Conservation (phyloP, 148 eudicot genomes). For the Rhododendron molle region DNA sequence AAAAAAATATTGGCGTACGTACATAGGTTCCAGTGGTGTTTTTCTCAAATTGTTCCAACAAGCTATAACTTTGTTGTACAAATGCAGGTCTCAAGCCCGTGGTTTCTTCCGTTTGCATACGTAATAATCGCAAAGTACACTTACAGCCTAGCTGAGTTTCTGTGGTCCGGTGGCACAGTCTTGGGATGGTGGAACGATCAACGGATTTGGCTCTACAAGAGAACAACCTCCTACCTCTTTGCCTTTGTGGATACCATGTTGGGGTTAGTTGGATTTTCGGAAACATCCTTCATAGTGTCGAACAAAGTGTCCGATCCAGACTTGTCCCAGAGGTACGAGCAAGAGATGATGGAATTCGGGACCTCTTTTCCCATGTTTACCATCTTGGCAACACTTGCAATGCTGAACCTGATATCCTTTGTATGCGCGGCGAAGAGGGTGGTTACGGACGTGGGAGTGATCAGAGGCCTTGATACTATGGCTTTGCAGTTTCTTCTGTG, state of each 20-base stretch:
- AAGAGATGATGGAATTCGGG: conserved; percentile 75
- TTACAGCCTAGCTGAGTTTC: conserved; percentile 48
- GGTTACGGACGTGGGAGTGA: conserved; percentile 1
- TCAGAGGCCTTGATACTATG: conserved; percentile 12
- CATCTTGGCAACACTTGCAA: conserved; percentile 43
- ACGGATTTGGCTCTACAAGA: conserved; percentile 84
- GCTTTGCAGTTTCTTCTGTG: conserved; percentile 51
- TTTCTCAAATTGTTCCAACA: too few relatives aligned
- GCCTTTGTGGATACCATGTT: conserved; percentile 44
- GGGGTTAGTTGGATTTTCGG: conserved; percentile 36
- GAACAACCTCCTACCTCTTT: conserved; percentile 61
- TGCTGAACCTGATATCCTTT: conserved; percentile 53
- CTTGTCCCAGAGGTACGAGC: conserved; percentile 41
- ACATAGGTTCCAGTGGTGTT: too few relatives aligned
- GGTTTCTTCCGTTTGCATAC: conserved; percentile 71
- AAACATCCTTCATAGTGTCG: conserved; percentile 49
- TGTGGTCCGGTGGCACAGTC: conserved; percentile 50
- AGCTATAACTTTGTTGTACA: neutral
- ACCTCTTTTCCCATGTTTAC: conserved; percentile 52
- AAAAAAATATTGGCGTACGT: too few relatives aligned
- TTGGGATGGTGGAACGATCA: conserved; percentile 87
- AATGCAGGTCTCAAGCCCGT: conserved; percentile 53
- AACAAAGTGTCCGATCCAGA: conserved; percentile 48
- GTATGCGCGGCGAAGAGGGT: conserved; percentile 16
- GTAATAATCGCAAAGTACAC: conserved; percentile 29